Evolutionary conservation across 495 filamentous ascomycete species (phyloP).

Genomic region (Neurospora sp.): DNA sequence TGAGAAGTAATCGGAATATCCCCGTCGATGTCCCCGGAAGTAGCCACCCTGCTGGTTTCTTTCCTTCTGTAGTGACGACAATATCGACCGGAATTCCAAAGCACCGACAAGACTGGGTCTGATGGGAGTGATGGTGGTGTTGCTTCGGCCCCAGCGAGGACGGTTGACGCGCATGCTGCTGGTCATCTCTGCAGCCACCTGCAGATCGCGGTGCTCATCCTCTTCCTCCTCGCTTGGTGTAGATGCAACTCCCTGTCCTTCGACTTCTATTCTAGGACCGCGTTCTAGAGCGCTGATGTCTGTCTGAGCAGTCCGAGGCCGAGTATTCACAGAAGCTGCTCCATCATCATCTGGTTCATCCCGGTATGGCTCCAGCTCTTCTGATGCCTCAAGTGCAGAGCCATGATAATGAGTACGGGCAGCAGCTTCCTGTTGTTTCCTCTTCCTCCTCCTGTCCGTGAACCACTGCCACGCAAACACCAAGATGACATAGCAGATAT

Average conservation of each 20-base stretch:
- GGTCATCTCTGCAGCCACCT: slow-evolving; percentile 70
- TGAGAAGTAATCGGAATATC: slow-evolving; percentile 45
- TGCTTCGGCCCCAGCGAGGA: slow-evolving; percentile 56
- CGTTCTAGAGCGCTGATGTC: slow-evolving; percentile 70
- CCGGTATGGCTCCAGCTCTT: slow-evolving; percentile 58
- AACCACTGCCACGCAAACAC: slow-evolving; percentile 94
- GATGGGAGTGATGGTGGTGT: slow-evolving; percentile 67
- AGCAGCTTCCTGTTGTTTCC: slow-evolving; percentile 52
- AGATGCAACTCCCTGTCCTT: slow-evolving; percentile 33
- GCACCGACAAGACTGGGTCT: slow-evolving; percentile 88
- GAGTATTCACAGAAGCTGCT: slow-evolving; percentile 32
- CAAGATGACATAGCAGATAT: slow-evolving; percentile 78
- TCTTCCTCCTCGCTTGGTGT: slow-evolving; percentile 62
- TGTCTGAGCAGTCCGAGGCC: slow-evolving; percentile 1
- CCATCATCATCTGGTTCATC: slow-evolving; percentile 55
- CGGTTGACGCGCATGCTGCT: slow-evolving; percentile 88
- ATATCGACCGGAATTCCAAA: slow-evolving; percentile 83
- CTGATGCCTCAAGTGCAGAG: slow-evolving; percentile 32
- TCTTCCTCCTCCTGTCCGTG: slow-evolving; percentile 47
- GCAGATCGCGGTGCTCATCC: slow-evolving; percentile 56
- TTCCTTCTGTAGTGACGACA: slow-evolving; percentile 70
- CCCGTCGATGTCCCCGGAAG: slow-evolving; percentile 50
- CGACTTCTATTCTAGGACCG: slow-evolving; percentile 39
- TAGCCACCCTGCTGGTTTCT: slow-evolving; percentile 56
- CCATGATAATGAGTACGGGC: slow-evolving; percentile 65